Evolutionary conservation across 768 basidiomycete species (phyloP).

Genomic region (Lepiota venenata): DNA sequence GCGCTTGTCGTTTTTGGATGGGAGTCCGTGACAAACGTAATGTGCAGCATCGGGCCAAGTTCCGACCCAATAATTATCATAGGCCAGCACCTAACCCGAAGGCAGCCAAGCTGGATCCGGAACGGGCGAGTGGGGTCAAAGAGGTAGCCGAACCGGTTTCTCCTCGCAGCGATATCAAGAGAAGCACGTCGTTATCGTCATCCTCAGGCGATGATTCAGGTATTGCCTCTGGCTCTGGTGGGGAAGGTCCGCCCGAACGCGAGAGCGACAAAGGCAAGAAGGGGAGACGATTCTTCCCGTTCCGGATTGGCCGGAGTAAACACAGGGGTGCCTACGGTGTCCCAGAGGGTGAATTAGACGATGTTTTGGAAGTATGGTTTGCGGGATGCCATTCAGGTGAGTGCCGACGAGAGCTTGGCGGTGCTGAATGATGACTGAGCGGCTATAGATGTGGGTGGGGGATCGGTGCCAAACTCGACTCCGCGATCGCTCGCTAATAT

Average conservation of each 20-base stretch:
- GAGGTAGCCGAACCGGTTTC: not conserved
- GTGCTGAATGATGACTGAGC: not conserved
- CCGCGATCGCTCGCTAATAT: slow-evolving; percentile 52
- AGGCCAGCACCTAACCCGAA: slow-evolving; percentile 55
- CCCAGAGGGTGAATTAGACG: slow-evolving; percentile 20
- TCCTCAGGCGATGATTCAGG: slow-evolving; percentile 10
- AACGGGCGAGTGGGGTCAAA: slow-evolving; percentile 19
- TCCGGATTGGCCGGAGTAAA: not conserved
- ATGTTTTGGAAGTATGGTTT: slow-evolving; percentile 83
- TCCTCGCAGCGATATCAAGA: not conserved
- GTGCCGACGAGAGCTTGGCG: slow-evolving; percentile 16
- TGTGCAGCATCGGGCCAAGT: too few species aligned
- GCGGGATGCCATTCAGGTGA: slow-evolving; percentile 67
- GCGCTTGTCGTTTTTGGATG: slow-evolving; percentile 13
- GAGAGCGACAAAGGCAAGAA: slow-evolving; percentile 10
- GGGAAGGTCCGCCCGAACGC: not conserved
- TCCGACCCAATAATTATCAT: not conserved
- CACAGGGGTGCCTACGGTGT: slow-evolving; percentile 6
- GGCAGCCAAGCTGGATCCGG: slow-evolving; percentile 23
- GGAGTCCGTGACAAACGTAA: not conserved
- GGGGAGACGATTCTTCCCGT: not conserved
- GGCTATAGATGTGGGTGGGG: slow-evolving; percentile 66
- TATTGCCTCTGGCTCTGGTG: not conserved
- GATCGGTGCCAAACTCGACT: slow-evolving; percentile 42
- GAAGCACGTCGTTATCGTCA: slow-evolving; percentile 6